These are phyloP conservation scores for Aspergillus tamarii DNA, from an alignment of 2,329 filamentous ascomycete species.

Conservation along the genomic window DNA sequence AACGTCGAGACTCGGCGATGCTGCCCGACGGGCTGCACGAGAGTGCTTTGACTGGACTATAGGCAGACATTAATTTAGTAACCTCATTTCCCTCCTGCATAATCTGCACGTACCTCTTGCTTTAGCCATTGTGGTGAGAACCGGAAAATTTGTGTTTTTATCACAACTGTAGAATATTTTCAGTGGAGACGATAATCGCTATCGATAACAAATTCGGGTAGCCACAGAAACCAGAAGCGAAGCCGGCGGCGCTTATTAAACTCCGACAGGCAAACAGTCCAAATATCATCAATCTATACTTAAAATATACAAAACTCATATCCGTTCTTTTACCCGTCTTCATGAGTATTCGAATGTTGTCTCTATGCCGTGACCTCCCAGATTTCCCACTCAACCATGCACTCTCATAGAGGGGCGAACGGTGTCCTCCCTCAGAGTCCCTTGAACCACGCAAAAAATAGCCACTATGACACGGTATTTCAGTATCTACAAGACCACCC, in stretches of 20 bases:
- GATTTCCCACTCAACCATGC: constrained; percentile 37
- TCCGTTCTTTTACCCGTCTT: constrained; percentile 16
- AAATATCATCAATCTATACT: not conserved
- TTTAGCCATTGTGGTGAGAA: constrained; percentile 40
- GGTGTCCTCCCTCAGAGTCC: constrained; percentile 34
- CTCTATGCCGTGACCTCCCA: constrained; percentile 26
- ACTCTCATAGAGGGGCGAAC: constrained; percentile 35
- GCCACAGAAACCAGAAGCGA: constrained; percentile 30
- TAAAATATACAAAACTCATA: not conserved
- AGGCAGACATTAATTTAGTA: constrained; percentile 15
- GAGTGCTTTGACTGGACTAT: constrained; percentile 59
- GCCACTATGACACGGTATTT: constrained; percentile 38
- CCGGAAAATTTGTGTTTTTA: not conserved
- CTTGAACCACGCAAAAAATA: constrained; percentile 29
- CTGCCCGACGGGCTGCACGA: constrained; percentile 61
- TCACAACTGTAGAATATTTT: constrained; percentile 19
- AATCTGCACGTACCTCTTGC: constrained; percentile 34
- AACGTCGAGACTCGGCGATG: constrained; percentile 57
- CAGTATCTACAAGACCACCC: constrained; percentile 32
- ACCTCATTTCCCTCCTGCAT: not conserved
- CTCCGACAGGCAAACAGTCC: constrained; percentile 2
- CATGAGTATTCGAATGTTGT: constrained; percentile 14
- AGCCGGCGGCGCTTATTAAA: constrained; percentile 22
- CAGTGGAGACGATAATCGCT: constrained; percentile 33
- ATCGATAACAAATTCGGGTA: constrained; percentile 43